Evolutionary conservation across 2,329 filamentous ascomycete genomes (phyloP), one percentile per base, ranked within the genome.

Genomic region (Cladosporium oxysporum): DNA sequence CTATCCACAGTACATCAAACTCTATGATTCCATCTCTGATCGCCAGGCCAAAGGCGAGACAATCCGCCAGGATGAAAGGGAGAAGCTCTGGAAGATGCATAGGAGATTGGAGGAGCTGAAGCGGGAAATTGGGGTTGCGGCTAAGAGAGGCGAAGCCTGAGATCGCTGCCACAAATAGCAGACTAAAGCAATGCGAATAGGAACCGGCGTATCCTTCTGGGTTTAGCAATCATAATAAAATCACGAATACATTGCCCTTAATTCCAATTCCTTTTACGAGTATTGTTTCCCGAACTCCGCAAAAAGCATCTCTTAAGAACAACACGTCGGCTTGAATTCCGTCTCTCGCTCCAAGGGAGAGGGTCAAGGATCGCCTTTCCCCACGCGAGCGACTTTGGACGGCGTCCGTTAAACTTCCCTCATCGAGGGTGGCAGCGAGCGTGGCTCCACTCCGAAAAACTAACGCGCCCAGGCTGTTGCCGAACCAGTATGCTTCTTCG

Each of bases 1-100:
- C 68, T 88, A 89, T 71, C 83, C 83, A 41, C 82, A 81, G 65
- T 89, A 90, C 71, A 81, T 82, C 70, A 76, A 81, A 71, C 74
- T 88, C 70, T 85, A 88, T 73, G 83, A 83, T 71, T 74, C 77
- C 69, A 71, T 82, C 67, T 75, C 74, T 0, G 78, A 79, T n/a
- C 75, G 72, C 64, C 69, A 73, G 67, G 66, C 60, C 37, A 69
- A 69, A n/a, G 72, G 75, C 12, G 75, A 76, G 69, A 66, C 26
- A 26, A 72, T 77, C 10, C 67, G 67, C 5, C 66, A 67, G 52
- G 71, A 80, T 26, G 84, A 88, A 70, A 76, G 86, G 67, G 81
- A 83, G 52, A 79, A 82, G 66, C 72, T 89, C 62, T 81, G 83
- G 72, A 80, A 78, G 66, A 84, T 86, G 81, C 85, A 87, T 73